These are phyloP conservation scores for Casaregolazyma lundiana DNA, from an alignment of 1,139 yeast species.

Conservation along the genomic window DNA sequence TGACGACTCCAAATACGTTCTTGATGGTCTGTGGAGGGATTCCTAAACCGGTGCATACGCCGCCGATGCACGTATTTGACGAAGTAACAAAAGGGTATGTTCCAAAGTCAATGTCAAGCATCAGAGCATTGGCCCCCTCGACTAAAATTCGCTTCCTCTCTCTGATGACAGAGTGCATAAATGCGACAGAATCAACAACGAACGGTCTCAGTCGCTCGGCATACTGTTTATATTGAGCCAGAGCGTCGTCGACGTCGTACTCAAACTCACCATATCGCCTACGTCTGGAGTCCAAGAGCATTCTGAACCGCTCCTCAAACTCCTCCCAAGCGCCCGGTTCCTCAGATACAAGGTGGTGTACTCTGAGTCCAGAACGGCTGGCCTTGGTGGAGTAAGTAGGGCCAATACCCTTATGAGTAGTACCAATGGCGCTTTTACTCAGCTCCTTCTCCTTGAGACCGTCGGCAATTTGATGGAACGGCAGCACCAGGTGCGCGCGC, in stretches of 20 bases:
- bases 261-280: conserved; percentile 93
- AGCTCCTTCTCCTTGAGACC: conserved; percentile 92
- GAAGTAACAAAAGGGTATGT: conserved; percentile 98
- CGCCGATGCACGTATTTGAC: conserved; percentile 94
- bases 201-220: conserved; percentile 77
- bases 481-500: conserved; percentile 94
- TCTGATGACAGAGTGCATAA: conserved; percentile 78
- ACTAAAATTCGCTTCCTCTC: conserved; percentile 80
- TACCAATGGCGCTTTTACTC: conserved; percentile 89
- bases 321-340: conserved; percentile 92
- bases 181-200: conserved; percentile 88
- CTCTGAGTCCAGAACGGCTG: conserved; percentile 93
- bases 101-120: conserved; percentile 97
- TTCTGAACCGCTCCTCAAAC: conserved; percentile 71
- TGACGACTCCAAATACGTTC: conserved; percentile 90
- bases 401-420: conserved; percentile 99
- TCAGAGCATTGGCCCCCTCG: conserved; percentile 98
- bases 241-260: conserved; percentile 76
- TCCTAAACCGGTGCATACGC: conserved; percentile 96
- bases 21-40: conserved; percentile 79
- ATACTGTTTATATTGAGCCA: conserved; percentile 68
- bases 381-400: conserved; percentile 98
- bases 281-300: conserved; percentile 73
- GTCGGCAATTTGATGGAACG: conserved; percentile 96
- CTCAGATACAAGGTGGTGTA: conserved; percentile 88